Evolutionary conservation across 495 filamentous ascomycete species (phyloP).

Genomic region (Aspergillus nidulans): DNA sequence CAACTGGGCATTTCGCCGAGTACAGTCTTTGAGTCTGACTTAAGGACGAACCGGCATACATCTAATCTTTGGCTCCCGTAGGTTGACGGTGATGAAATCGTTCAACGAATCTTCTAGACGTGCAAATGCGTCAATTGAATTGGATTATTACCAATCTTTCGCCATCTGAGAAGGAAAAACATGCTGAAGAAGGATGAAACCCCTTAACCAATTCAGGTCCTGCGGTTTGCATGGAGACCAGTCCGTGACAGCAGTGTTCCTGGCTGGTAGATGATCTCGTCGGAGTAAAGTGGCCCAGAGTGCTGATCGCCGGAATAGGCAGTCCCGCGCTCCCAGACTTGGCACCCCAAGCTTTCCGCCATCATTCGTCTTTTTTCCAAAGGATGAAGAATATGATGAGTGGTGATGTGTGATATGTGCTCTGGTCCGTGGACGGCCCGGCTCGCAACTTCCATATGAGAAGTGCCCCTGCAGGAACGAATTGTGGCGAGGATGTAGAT

Average conservation of each 20-base stretch:
- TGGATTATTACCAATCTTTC: not conserved
- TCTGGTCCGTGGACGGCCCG: not conserved
- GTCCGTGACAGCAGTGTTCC: not conserved
- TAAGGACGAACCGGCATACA: not conserved
- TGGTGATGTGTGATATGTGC: no score
- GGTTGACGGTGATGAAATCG: not conserved
- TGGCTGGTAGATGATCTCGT: not conserved
- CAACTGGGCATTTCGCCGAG: not conserved
- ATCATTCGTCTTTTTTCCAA: not conserved
- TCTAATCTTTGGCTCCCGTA: not conserved
- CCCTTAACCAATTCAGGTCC: not conserved
- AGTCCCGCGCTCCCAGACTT: not conserved
- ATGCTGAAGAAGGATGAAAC: not conserved
- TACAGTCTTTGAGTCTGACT: not conserved
- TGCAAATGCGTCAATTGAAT: not conserved
- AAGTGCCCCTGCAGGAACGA: not conserved
- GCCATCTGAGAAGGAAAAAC: not conserved
- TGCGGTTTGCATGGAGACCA: not conserved
- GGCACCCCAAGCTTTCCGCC: not conserved
- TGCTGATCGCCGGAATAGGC: conserved; percentile 4
- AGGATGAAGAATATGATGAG: not conserved
- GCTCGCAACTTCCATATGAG: not conserved
- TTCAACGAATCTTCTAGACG: not conserved
- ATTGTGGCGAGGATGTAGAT: not conserved
- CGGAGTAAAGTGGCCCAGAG: not conserved